Evolutionary conservation across 2,329 filamentous ascomycete species (phyloP).

Genomic region (Alternaria hordeiaustralica): DNA sequence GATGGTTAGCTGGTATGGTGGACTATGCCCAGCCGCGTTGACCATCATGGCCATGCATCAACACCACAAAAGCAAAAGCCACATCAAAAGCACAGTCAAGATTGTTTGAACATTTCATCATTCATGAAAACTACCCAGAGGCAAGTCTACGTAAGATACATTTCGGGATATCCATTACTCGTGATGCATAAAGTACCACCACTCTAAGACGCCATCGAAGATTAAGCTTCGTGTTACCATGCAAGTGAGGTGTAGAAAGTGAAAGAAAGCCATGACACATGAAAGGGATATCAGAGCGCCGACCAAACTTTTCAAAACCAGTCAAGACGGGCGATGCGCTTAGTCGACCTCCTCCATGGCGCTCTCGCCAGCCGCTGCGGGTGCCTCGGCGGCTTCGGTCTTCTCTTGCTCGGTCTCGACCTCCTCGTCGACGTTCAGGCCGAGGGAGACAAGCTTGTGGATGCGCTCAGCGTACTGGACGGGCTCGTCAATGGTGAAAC

Average conservation of each 20-base stretch:
- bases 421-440: slow-evolving; percentile 96
- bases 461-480: slow-evolving; percentile 98
- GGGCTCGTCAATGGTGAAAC: slow-evolving; percentile 99
- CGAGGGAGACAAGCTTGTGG: slow-evolving; percentile 98
- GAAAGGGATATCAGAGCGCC: slow-evolving; percentile 49
- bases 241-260: slow-evolving; percentile 41
- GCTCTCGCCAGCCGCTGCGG: slow-evolving; percentile 78
- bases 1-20: not conserved
- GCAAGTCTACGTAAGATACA: slow-evolving; percentile 44
- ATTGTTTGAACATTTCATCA: slow-evolving; percentile 39
- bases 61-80: not conserved
- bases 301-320: slow-evolving; percentile 46
- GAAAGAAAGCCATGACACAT: slow-evolving; percentile 48
- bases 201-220: slow-evolving; percentile 45
- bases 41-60: not conserved
- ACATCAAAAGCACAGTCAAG: not conserved
- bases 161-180: slow-evolving; percentile 45
- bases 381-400: slow-evolving; percentile 60
- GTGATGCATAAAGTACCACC: slow-evolving; percentile 40
- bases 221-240: slow-evolving; percentile 37
- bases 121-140: slow-evolving; percentile 38
- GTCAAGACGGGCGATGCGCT: slow-evolving; percentile 31
- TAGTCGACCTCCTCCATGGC: slow-evolving; percentile 99
- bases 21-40: not conserved
- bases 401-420: slow-evolving; percentile 71